phyloP scores from a whole-genome alignment of 2,329 filamentous ascomycete species.

The Celoporthe dispersa region DNA sequence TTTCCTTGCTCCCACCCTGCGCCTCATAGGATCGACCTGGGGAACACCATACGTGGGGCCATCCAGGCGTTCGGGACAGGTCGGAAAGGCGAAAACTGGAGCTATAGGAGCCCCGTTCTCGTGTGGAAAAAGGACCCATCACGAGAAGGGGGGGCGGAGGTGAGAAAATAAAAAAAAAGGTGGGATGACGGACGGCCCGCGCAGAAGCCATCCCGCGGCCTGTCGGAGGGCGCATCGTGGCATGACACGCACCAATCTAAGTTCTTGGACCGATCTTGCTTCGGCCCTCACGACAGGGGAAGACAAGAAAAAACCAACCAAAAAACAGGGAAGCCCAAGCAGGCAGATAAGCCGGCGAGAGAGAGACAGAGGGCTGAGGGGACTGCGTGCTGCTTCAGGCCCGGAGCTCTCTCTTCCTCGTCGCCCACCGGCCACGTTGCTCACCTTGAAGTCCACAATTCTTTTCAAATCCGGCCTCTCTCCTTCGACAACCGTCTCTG shows the following conservation, averaged over 20 bases:
- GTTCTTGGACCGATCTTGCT: not conserved
- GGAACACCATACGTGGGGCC: slow-evolving; percentile 11
- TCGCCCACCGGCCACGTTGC: slow-evolving; percentile 16
- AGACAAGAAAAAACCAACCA: too few species aligned
- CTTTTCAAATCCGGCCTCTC: slow-evolving; percentile 13
- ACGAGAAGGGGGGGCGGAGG: not conserved
- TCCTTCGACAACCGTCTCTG: not conserved
- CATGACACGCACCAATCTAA: slow-evolving; percentile 2
- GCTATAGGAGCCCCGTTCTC: not conserved
- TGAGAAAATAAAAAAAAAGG: not conserved
- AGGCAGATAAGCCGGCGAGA: too few species aligned
- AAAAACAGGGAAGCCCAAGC: not conserved
- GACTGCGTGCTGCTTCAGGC: not conserved
- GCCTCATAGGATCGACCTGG: not conserved
- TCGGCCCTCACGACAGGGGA: not conserved
- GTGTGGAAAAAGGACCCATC: not conserved
- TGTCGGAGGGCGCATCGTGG: slow-evolving; percentile 11
- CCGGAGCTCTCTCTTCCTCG: not conserved
- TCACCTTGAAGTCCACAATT: slow-evolving; percentile 10
- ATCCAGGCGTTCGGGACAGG: slow-evolving; percentile 13
- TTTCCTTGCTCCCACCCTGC: not conserved
- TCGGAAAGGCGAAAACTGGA: slow-evolving; percentile 14
- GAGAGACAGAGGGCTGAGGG: not conserved
- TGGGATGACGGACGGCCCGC: not conserved
- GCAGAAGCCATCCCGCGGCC: slow-evolving; percentile 10